These are phyloP conservation scores for Trichoderma pleuroti DNA, from an alignment of 2,329 filamentous ascomycete genomes.

Conservation along the genomic window DNA sequence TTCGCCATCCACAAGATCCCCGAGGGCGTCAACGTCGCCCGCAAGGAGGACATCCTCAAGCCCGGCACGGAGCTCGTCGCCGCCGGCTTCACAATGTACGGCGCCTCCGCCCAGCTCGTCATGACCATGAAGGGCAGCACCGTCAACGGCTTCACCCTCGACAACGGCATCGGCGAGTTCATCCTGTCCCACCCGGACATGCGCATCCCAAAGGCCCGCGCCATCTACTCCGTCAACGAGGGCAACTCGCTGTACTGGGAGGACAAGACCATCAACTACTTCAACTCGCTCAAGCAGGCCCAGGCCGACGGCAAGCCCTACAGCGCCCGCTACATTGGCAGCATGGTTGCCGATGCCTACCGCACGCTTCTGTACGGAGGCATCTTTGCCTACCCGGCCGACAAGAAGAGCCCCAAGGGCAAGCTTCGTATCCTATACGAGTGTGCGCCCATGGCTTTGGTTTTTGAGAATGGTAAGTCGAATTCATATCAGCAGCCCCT, in stretches of 20 bases:
- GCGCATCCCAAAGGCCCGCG: constrained; percentile 72
- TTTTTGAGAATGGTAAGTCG: constrained; percentile 93
- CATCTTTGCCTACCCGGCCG: constrained; percentile 94
- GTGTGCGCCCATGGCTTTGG: constrained; percentile 97
- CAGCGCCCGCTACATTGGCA: constrained; percentile 90
- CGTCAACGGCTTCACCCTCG: constrained; percentile 97
- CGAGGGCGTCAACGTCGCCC: constrained; percentile 68
- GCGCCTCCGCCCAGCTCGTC: constrained; percentile 91
- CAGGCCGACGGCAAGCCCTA: constrained; percentile 78
- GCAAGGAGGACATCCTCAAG: constrained; percentile 81
- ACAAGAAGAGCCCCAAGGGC: constrained; percentile 97
- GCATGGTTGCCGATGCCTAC: constrained; percentile 98
- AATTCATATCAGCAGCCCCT: not conserved
- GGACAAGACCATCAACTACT: constrained; percentile 80
- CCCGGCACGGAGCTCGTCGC: constrained; percentile 90
- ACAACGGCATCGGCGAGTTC: constrained; percentile 96
- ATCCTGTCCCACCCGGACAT: constrained; percentile 97
- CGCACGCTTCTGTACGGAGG: constrained; percentile 92
- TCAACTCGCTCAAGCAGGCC: constrained; percentile 82
- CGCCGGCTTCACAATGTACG: constrained; percentile 99
- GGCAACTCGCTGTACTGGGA: constrained; percentile 98
- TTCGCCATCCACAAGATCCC: constrained; percentile 90
- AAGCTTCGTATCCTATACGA: constrained; percentile 97
- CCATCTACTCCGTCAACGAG: constrained; percentile 98
- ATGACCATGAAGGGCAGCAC: constrained; percentile 90